These are phyloP conservation scores for Clathrus columnatus DNA, from an alignment of 768 basidiomycete genomes.

Conservation along the genomic window DNA sequence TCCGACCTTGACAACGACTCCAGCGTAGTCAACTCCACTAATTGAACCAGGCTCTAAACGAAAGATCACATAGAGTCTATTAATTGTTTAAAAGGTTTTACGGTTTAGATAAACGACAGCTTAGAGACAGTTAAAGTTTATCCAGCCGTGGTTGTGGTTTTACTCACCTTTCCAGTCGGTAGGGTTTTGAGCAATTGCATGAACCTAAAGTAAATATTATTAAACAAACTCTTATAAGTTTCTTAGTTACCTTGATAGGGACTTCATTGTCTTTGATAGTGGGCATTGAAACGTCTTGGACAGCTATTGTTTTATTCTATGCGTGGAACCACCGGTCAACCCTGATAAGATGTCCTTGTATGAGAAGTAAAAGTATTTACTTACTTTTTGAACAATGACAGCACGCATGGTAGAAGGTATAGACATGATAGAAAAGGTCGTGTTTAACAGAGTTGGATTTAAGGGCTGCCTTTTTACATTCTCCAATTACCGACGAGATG, in stretches of 20 bases:
- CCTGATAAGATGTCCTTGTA: too few relatives aligned
- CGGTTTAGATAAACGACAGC: neutral
- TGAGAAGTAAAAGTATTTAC: too few relatives aligned
- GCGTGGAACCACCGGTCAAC: too few relatives aligned
- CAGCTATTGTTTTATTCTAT: neutral
- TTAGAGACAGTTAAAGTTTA: neutral
- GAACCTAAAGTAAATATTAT: neutral
- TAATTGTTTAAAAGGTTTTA: neutral
- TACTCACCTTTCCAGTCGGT: constrained; percentile 7
- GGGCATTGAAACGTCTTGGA: neutral
- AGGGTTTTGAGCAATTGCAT: constrained; percentile 1
- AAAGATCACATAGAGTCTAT: neutral
- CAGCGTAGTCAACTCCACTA: neutral
- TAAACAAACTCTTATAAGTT: too few relatives aligned
- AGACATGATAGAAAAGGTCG: too few relatives aligned
- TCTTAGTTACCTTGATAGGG: neutral
- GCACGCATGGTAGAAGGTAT: constrained; percentile 4
- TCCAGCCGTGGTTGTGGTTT: neutral
- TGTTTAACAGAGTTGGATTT: too few relatives aligned
- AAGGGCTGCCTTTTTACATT: too few relatives aligned
- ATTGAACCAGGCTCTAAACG: neutral
- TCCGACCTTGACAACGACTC: constrained; percentile 1
- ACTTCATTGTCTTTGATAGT: neutral
- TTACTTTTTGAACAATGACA: constrained; percentile 2
- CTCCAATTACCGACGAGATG: too few relatives aligned